A percentile compares a stretch with the other conserved stretches of the same genome.
phyloP scores from a whole-genome alignment of 2,329 filamentous ascomycete genomes.

The Lachnellula hyalina region DNA sequence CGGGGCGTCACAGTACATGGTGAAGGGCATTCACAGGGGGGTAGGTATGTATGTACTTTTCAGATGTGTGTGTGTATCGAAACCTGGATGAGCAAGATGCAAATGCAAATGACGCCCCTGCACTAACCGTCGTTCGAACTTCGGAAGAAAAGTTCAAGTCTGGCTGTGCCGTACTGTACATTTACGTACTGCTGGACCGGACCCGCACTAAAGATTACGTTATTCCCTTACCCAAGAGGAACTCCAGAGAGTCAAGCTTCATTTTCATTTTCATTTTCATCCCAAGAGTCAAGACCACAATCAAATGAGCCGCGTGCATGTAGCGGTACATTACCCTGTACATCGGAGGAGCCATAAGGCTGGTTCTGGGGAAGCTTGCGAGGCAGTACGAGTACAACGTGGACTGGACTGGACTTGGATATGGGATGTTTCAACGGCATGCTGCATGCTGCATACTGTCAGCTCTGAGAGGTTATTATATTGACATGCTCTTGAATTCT shows the following conservation, averaged over 20 bases:
- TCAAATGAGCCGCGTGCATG: too few species aligned
- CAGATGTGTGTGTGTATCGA: neutral
- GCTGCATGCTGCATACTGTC: neutral
- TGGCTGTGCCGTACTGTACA: too few species aligned
- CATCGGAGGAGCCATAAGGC: neutral
- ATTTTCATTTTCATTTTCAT: too few species aligned
- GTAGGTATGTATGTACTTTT: neutral
- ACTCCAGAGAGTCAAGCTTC: too few species aligned
- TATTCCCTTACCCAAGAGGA: too few species aligned
- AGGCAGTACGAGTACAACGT: neutral
- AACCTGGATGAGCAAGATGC: neutral
- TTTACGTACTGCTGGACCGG: too few species aligned
- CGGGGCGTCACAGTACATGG: conserved; percentile 7
- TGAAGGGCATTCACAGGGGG: conserved; percentile 8
- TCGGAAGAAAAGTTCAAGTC: too few species aligned
- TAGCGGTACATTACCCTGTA: too few species aligned
- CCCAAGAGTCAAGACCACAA: too few species aligned
- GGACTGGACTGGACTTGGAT: neutral
- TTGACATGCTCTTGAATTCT: neutral
- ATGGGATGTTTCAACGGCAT: neutral
- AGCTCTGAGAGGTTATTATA: neutral
- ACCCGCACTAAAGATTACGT: too few species aligned
- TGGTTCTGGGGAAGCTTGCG: neutral
- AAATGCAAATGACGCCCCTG: too few species aligned
- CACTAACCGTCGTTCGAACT: too few species aligned